Conservation (phyloP, 352 stramenopile genomes). For the Pythium graminicola region DNA sequence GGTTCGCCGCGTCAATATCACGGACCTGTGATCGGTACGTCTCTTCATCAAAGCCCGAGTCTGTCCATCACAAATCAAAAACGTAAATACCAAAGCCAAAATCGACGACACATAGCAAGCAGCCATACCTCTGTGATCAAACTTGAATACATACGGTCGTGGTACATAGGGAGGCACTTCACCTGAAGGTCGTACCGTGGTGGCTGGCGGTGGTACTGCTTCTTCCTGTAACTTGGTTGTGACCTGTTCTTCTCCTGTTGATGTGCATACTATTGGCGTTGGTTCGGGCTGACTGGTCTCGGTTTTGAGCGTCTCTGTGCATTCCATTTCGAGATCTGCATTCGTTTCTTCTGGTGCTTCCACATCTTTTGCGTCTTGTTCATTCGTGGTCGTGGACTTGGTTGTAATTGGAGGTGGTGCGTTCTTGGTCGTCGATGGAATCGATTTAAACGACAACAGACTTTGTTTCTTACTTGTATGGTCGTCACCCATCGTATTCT, state of each 20-base stretch:
- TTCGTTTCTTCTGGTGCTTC: neutral
- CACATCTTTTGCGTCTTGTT: neutral
- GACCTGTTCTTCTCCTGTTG: neutral
- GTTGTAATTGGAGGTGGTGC: neutral
- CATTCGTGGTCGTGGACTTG: neutral
- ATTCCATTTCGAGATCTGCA: constrained; percentile 8
- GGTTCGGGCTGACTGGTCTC: constrained; percentile 10
- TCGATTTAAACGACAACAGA: constrained; percentile 57
- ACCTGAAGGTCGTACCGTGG: neutral
- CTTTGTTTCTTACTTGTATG: constrained; percentile 8
- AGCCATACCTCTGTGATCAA: constrained; percentile 36
- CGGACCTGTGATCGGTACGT: constrained; percentile 43
- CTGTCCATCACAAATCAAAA: constrained; percentile 15
- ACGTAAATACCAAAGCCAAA: too few species aligned
- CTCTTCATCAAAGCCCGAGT: constrained; percentile 64
- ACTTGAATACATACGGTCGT: constrained; percentile 49
- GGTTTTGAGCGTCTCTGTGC: constrained; percentile 14
- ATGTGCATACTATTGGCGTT: neutral
- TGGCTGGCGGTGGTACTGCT: neutral
- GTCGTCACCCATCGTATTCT: constrained; percentile 27
- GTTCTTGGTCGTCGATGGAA: constrained; percentile 16
- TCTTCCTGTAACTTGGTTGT: neutral
- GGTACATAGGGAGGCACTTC: constrained; percentile 29
- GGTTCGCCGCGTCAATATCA: constrained; percentile 48
- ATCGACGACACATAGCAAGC: too few species aligned